phyloP scores from a whole-genome alignment of 2,329 filamentous ascomycete genomes.

The Alternaria rosae region DNA sequence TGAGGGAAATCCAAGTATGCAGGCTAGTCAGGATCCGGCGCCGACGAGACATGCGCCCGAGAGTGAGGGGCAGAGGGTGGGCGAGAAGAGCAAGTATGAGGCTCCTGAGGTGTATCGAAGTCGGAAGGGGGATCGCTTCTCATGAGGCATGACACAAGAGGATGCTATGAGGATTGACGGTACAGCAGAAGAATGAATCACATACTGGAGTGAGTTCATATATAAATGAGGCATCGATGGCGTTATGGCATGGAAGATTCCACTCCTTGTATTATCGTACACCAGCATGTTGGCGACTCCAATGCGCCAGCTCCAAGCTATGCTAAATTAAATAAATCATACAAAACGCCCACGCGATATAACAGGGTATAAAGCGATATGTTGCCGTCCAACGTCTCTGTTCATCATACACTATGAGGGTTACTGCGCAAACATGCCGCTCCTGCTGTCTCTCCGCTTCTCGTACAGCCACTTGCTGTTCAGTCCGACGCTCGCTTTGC shows the following conservation, averaged over 20 bases:
- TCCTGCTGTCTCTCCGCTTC: conserved; percentile 67
- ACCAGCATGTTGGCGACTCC: background rate
- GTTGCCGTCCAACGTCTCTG: conserved; percentile 7
- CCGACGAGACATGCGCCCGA: conserved; percentile 81
- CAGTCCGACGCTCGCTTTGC: conserved; percentile 74
- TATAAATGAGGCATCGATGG: background rate
- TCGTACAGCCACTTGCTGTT: conserved; percentile 98
- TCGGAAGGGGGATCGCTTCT: conserved; percentile 85
- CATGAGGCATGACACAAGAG: conserved; percentile 21
- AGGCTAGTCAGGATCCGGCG: conserved; percentile 80
- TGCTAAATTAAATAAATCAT: conserved; percentile 1
- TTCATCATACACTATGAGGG: background rate
- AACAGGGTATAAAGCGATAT: conserved; percentile 44
- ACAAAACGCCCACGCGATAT: conserved; percentile 37
- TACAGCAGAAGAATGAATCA: background rate
- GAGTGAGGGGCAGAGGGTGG: conserved; percentile 70
- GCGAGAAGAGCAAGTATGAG: conserved; percentile 91
- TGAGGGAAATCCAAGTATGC: conserved; percentile 69
- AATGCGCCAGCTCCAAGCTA: conserved; percentile 1
- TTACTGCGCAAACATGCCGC: conserved; percentile 36
- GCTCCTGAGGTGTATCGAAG: conserved; percentile 76
- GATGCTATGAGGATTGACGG: background rate
- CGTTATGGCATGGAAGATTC: conserved; percentile 4
- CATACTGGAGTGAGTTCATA: background rate
- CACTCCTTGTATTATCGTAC: conserved; percentile 17